Base-by-base conservation (phyloP, 2,329 filamentous ascomycete genomes). In the Botrytis byssoidea region DNA sequence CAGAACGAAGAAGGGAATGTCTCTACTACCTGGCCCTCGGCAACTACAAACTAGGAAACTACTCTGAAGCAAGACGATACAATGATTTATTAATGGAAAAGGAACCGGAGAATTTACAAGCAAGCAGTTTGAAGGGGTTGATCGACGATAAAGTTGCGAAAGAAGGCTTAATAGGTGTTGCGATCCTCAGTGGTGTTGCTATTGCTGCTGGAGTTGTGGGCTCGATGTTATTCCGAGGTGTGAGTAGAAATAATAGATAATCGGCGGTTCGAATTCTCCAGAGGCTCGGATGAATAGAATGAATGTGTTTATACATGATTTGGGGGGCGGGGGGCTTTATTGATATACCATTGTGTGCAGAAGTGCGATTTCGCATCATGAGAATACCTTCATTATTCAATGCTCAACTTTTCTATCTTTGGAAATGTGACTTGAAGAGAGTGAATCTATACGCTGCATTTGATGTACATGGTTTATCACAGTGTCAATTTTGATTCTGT, bases 11-110 rank as follows among this genome's bases (percentile, higher is more conserved):
- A 81, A 92, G 96, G 81, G 96, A 99, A 88, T 99, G 96, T 82
- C 92, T 99, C 75, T 99, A 98, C 87, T 99, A 99, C 84, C 91
- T 99, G 71, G 96, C 94, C 40, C 89, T 99, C 46, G 96, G 96
- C 76, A 97, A 98, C 87, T 98, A 95, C 89, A 98, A 98, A 86
- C 90, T 99, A 65, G 95, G 95, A 75, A 98, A 98, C 87, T 99
- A 98, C 83, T 94, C 91, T 75, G 96, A 99, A 82, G 95, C 95
- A 74, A 88, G 95, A 80, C 89, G 93, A 81, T 98, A 98, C 85
- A 99, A 99, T 83, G 95, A 98, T 81, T 87, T 95, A 68, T 86
- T 99, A 75, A 84, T 98, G 71, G 94, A 98, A 76, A 92, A 95
- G 82, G 96, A 99, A 85, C 94, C 94, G 14, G 90, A 89, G 65